Evolutionary conservation across 192 early-diverging fungal genomes (phyloP).

Genomic region (Glomus cerebriforme): DNA sequence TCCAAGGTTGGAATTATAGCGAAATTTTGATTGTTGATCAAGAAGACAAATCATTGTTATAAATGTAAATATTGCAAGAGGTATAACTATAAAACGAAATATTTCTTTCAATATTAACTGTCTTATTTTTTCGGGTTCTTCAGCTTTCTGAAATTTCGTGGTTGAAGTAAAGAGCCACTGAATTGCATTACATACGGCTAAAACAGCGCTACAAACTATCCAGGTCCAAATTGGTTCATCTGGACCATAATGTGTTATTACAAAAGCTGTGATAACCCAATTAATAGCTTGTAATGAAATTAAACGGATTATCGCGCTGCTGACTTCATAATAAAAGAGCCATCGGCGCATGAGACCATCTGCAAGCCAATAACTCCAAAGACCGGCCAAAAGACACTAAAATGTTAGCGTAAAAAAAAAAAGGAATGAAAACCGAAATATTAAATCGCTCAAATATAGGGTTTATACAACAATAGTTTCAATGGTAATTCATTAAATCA

Average conservation of each 20-base stretch:
- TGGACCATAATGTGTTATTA: conserved; percentile 50
- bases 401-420: conserved; percentile 31
- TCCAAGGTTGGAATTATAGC: conserved; percentile 37
- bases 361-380: conserved; percentile 59
- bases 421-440: not conserved
- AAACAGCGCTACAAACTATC: conserved; percentile 53
- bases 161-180: conserved; percentile 41
- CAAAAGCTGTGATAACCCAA: conserved; percentile 55
- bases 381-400: conserved; percentile 56
- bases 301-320: conserved; percentile 52
- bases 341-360: conserved; percentile 58
- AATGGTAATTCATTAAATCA: not conserved
- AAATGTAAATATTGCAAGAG: conserved; percentile 52
- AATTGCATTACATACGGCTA: conserved; percentile 47
- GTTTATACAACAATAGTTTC: not conserved
- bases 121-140: conserved; percentile 22
- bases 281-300: conserved; percentile 53
- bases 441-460: not conserved
- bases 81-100: conserved; percentile 44
- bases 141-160: conserved; percentile 22
- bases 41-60: conserved; percentile 56
- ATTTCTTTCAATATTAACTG: conserved; percentile 30
- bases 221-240: conserved; percentile 61
- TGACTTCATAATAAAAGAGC: conserved; percentile 59
- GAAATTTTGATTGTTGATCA: conserved; percentile 45